phyloP scores from a whole-genome alignment of 345 rosid species.

The Salix dunnii region DNA sequence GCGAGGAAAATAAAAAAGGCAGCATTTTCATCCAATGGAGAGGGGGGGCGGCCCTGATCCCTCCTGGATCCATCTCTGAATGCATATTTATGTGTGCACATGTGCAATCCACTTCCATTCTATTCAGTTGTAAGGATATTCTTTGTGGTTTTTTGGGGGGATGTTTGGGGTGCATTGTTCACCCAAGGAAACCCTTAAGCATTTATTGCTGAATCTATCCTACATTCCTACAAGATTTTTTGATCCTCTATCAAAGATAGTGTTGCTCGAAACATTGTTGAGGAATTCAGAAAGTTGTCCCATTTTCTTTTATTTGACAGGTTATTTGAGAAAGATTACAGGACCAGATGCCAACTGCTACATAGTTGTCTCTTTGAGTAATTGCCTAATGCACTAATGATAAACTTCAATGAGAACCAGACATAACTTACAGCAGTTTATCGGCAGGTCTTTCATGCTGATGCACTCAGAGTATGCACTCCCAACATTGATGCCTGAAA shows the following conservation, averaged over 20 bases:
- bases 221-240: background rate
- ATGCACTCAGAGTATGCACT: constrained; percentile 60
- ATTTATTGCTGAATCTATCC: background rate
- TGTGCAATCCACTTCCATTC: too few species aligned
- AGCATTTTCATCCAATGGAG: background rate
- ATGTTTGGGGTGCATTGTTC: background rate
- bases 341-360: background rate
- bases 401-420: background rate
- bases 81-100: too few species aligned
- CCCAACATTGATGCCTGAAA: constrained; percentile 62
- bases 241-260: background rate
- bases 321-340: background rate
- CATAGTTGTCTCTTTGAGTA: background rate
- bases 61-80: too few species aligned
- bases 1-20: background rate
- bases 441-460: constrained; percentile 70
- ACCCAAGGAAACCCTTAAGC: background rate
- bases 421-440: constrained; percentile 64
- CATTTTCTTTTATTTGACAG: background rate
- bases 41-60: too few species aligned
- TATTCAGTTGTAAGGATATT: too few species aligned
- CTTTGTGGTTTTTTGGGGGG: background rate
- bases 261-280: background rate
- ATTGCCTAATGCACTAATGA: background rate
- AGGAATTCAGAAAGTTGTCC: background rate